These are phyloP conservation scores for Daldinia sp. DNA, from an alignment of 2,329 filamentous ascomycete species.

Conservation along the genomic window DNA sequence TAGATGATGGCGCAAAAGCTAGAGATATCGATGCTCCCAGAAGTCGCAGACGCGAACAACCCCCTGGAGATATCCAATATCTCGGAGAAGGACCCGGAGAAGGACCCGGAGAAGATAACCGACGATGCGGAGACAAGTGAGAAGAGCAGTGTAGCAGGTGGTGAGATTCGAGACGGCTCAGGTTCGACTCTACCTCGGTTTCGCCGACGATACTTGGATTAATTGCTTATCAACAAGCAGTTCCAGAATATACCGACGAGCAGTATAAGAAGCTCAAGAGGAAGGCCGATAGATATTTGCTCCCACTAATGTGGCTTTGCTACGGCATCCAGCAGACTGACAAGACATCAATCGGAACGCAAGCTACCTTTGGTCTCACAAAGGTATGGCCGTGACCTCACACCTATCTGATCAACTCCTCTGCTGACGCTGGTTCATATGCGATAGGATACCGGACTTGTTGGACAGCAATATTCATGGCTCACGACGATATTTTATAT, in stretches of 20 bases:
- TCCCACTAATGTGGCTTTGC: constrained; percentile 58
- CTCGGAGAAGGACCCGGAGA: constrained; percentile 12
- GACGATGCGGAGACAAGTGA: constrained; percentile 35
- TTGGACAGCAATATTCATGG: constrained; percentile 49
- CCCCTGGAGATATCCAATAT: constrained; percentile 29
- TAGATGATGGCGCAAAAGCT: constrained; percentile 28
- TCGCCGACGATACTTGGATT: background rate
- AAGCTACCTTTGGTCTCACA: constrained; percentile 51
- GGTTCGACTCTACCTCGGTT: constrained; percentile 18
- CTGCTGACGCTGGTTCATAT: background rate
- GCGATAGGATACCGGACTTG: constrained; percentile 43
- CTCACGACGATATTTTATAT: constrained; percentile 48
- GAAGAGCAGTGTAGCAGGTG: constrained; percentile 35
- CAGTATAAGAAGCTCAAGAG: constrained; percentile 50
- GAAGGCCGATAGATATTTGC: constrained; percentile 56
- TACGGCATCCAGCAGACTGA: constrained; percentile 60
- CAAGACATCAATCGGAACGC: constrained; percentile 53
- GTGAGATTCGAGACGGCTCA: constrained; percentile 33
- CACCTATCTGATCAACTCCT: background rate
- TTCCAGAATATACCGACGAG: constrained; percentile 47
- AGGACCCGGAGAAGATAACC: constrained; percentile 32
- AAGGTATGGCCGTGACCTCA: constrained; percentile 33
- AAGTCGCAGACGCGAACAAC: constrained; percentile 32
- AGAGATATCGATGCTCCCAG: constrained; percentile 37
- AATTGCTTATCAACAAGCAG: constrained; percentile 8